A percentile compares a stretch with the other conserved stretches of the same genome.
Conservation (phyloP, 805 yeast species). For the Metschnikowia henanensis region DNA sequence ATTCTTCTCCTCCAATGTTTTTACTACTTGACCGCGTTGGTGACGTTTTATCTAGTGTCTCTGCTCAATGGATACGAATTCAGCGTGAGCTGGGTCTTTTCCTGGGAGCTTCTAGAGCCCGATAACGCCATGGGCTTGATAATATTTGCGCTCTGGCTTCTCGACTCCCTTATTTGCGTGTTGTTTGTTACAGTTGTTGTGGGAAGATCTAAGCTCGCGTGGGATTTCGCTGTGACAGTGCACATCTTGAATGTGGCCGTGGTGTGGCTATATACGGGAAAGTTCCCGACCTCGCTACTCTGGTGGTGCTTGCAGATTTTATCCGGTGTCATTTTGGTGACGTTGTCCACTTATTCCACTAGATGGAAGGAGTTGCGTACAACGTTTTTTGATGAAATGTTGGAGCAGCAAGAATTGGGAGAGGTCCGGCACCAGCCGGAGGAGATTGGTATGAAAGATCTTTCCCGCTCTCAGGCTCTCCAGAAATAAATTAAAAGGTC, state of each 20-base stretch:
- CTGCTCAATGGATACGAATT: constrained; percentile 71
- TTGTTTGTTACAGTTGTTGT: constrained; percentile 82
- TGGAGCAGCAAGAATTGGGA: constrained; percentile 40
- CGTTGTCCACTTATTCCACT: constrained; percentile 85
- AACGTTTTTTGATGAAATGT: constrained; percentile 84
- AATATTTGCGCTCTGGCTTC: constrained; percentile 72
- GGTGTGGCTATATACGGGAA: constrained; percentile 62
- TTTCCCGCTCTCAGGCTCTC: not conserved
- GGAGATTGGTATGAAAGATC: constrained; percentile 2
- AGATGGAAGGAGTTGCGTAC: constrained; percentile 90
- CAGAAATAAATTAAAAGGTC: no score
- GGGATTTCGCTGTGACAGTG: constrained; percentile 95
- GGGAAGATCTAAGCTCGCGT: constrained; percentile 89
- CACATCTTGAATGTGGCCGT: constrained; percentile 77
- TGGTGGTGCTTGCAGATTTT: constrained; percentile 86
- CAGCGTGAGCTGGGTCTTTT: constrained; percentile 68
- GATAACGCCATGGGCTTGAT: constrained; percentile 82
- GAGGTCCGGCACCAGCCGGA: constrained; percentile 1
- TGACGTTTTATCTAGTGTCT: constrained; percentile 65
- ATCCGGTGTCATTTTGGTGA: constrained; percentile 67
- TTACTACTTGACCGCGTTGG: constrained; percentile 72
- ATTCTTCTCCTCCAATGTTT: constrained; percentile 75
- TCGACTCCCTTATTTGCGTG: constrained; percentile 82
- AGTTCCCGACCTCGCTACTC: constrained; percentile 65
- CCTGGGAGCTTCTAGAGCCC: constrained; percentile 73